Conservation (phyloP, 1,284 basidiomycete species). For the Heliocybe sulcata region DNA sequence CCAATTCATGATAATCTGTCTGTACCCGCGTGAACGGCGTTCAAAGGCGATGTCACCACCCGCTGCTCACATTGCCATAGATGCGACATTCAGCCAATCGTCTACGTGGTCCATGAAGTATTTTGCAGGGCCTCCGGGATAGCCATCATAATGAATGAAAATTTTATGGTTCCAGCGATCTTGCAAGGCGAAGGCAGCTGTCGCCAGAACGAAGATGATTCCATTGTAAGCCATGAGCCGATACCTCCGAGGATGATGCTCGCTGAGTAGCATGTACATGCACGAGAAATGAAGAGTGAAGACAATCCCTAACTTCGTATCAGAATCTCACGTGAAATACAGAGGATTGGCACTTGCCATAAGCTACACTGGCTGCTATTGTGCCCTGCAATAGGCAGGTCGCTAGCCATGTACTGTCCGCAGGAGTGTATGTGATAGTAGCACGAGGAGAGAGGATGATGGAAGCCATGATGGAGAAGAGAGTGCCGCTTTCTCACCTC, state of each 20-base stretch:
- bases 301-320: not conserved
- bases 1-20: constrained; percentile 26
- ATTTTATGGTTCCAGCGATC: constrained; percentile 16
- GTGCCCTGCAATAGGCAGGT: not conserved
- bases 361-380: not conserved
- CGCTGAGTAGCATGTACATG: constrained; percentile 2
- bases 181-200: constrained; percentile 16
- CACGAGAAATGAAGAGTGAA: not conserved
- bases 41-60: not conserved
- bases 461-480: not conserved
- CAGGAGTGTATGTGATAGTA: not conserved
- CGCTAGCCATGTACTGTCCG: not conserved
- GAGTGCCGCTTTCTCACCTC: too few species aligned
- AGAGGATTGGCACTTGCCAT: not conserved
- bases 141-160: constrained; percentile 13
- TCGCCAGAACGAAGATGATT: constrained; percentile 16
- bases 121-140: constrained; percentile 14
- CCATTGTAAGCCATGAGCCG: constrained; percentile 11
- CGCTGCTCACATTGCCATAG: constrained; percentile 19
- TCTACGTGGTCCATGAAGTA: constrained; percentile 15
- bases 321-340: not conserved
- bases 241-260: constrained; percentile 10
- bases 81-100: constrained; percentile 13
- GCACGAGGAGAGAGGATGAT: not conserved
- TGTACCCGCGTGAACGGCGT: constrained; percentile 7